Percentiles rank a stretch among this genome's conserved stretches.
Evolutionary conservation across 371 early-diverging fungal species (phyloP).

Genomic region (Mortierella sp.): DNA sequence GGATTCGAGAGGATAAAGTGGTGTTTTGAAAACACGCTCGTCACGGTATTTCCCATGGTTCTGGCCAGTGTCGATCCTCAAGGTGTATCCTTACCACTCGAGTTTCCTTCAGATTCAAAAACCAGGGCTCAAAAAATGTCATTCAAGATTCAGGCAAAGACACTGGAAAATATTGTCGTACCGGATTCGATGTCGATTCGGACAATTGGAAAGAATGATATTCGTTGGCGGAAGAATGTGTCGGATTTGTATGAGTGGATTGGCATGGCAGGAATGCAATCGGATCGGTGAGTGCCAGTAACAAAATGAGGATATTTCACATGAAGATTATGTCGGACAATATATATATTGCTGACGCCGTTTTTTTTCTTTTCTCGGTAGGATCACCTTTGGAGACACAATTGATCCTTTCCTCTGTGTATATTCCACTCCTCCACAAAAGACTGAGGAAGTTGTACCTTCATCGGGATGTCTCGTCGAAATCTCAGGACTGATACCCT

Average conservation of each 20-base stretch:
- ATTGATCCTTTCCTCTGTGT: slow-evolving; percentile 67
- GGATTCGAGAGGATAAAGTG: slow-evolving; percentile 63
- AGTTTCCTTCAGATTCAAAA: slow-evolving; percentile 32
- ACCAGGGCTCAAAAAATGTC: slow-evolving; percentile 10
- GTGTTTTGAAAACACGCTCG: slow-evolving; percentile 67
- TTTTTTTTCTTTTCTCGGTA: no score
- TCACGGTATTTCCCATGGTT: slow-evolving; percentile 56
- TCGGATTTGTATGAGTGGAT: slow-evolving; percentile 73
- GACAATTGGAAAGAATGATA: slow-evolving; percentile 41
- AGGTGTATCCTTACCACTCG: slow-evolving; percentile 44
- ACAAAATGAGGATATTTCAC: no score
- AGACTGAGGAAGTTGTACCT: slow-evolving; percentile 5
- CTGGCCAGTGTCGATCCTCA: slow-evolving; percentile 57
- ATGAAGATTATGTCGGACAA: no score
- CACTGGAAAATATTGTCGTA: slow-evolving; percentile 18
- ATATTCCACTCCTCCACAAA: slow-evolving; percentile 57
- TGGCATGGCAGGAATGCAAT: slow-evolving; percentile 65
- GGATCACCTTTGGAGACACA: slow-evolving; percentile 50
- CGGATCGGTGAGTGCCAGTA: slow-evolving; percentile 64
- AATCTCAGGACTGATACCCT: slow-evolving; percentile 41
- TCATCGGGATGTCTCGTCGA: slow-evolving; percentile 30
- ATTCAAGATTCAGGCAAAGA: slow-evolving; percentile 7
- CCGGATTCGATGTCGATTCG: slow-evolving; percentile 32
- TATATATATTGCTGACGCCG: no score
- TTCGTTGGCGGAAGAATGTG: slow-evolving; percentile 26